Base-by-base conservation (phyloP, 148 eudicot genomes). In the Arbutus unedo region DNA sequence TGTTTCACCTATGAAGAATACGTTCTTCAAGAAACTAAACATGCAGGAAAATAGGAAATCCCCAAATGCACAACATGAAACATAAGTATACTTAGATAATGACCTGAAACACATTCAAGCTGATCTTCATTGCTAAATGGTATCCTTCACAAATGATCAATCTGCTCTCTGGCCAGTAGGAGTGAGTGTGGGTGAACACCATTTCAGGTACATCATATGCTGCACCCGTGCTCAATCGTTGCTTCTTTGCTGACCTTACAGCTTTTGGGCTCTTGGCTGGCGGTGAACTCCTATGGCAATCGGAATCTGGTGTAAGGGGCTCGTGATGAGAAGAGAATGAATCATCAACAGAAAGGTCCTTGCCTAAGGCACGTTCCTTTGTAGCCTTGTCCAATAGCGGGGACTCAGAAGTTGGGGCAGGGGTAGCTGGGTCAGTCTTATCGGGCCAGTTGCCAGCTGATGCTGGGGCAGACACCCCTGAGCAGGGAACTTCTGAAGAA, bases 351-450 rank as follows among this genome's bases (percentile, higher is more conserved):
- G 90, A 83, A 73, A 76, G 56, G 72, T 87, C 83, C 81, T 88
- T 88, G 68, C 66, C 78, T 19, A 80, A 50, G 82, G 79, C 82
- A 83, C 57, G 57, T 78, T 82, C 85, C 57, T 87, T 85, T 49
- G 76, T 25, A 67, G 76, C 41, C 75, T 83, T 88, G 51, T 90
- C 89, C 71, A 78, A 41, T 5, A 79, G 73, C 15, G 89, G 87
- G 18, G 86, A 21, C 83, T 86, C 92, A 25, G 91, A 83, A 25
- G 85, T 78, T 79, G 92, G 89, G 47, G 84, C 81, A 11, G 94
- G 92, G 60, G 90, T 90, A 84, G 87, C 76, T 47, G 92, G 94
- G 78, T 91, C 90, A 55, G 83, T 88, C 56, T 74, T 85, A n/a
- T 85, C 85, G 10, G 82, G 84, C 60, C 83, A 78, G 59, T 31